phyloP scores from a whole-genome alignment of 306 rosid genomes.

The Benincasa hispida region DNA sequence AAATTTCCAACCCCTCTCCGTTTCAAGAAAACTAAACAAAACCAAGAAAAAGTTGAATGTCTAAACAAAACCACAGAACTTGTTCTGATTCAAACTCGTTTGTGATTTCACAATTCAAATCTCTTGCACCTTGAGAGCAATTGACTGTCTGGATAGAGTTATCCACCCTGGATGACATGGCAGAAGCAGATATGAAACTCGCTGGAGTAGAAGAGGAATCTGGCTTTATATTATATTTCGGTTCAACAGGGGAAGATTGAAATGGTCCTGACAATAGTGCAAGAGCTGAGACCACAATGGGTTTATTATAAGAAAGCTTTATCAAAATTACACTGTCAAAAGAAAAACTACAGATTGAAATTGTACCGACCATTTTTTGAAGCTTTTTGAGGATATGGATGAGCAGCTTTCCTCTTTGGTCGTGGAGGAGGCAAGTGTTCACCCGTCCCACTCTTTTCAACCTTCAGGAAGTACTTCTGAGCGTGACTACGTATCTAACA shows the following conservation, averaged over 20 bases:
- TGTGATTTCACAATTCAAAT: background rate
- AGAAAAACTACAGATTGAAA: background rate
- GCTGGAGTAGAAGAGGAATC: conserved; percentile 45
- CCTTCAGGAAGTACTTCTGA: conserved; percentile 86
- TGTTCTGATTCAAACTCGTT: background rate
- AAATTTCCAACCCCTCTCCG: background rate
- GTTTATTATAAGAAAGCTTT: conserved; percentile 14
- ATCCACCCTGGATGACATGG: conserved; percentile 48
- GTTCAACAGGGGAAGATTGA: conserved; percentile 61
- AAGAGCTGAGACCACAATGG: conserved; percentile 31
- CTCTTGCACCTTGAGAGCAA: conserved; percentile 33
- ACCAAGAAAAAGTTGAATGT: background rate
- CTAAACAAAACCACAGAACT: background rate
- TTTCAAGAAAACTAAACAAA: background rate
- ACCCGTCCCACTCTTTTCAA: conserved; percentile 76
- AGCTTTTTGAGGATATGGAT: conserved; percentile 97
- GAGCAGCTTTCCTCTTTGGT: conserved; percentile 90
- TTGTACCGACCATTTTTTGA: conserved; percentile 53
- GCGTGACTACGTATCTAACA: conserved; percentile 89
- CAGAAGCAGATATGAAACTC: conserved; percentile 35
- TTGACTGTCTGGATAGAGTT: conserved; percentile 34
- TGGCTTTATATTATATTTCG: conserved; percentile 33
- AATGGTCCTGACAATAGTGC: conserved; percentile 40
- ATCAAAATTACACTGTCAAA: background rate
- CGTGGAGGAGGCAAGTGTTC: conserved; percentile 98